Base-by-base conservation (phyloP, 495 filamentous ascomycete species). In the Barbatosphaeria neglecta region DNA sequence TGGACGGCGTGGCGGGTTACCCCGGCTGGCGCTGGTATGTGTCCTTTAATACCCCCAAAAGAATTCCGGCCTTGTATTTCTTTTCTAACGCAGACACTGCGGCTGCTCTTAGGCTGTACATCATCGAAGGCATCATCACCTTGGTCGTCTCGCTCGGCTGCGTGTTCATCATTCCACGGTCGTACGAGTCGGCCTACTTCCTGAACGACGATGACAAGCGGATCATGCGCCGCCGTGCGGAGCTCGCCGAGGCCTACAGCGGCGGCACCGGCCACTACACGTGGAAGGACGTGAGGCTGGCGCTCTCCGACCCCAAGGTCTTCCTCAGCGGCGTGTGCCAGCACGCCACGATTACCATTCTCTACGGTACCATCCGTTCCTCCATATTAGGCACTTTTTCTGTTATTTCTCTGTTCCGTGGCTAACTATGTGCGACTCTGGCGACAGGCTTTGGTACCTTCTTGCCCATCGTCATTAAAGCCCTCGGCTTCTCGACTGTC, bases 401-500 rank as follows among this genome's bases (percentile, higher is more conserved):
- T n/a, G n/a, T n/a, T n/a, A n/a, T n/a, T n/a, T n/a, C n/a, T n/a
- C n/a, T n/a, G n/a, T n/a, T n/a, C n/a, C n/a, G n/a, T n/a, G n/a
- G n/a, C n/a, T 41, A 17, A 41, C 18, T 4, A 11, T 33, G 9
- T 33, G 6, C 4, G 4, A 16, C 13, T 37, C 33, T 37, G 3
- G 16, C 19, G 15, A 41, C 39, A 41, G 39, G 39, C 6, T 87
- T 80, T 59, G 76, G 72, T 47, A 84, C 80, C 6, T 87, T 87
- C 53, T 65, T 86, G 2, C 83, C 83, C 0, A 86, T 81, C 16
- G 86, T 87, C 46, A 82, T 87, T 57, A 66, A 83, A 42, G 83
- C 81, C 3, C 83, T 87, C 77, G 57, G 67, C 18, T 85, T 77
- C 67, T 67, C 72, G 1, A 69, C 66, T 3, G 68, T 80, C 2